phyloP scores from a whole-genome alignment of 805 yeast genomes.

The Pichia paraexigua region DNA sequence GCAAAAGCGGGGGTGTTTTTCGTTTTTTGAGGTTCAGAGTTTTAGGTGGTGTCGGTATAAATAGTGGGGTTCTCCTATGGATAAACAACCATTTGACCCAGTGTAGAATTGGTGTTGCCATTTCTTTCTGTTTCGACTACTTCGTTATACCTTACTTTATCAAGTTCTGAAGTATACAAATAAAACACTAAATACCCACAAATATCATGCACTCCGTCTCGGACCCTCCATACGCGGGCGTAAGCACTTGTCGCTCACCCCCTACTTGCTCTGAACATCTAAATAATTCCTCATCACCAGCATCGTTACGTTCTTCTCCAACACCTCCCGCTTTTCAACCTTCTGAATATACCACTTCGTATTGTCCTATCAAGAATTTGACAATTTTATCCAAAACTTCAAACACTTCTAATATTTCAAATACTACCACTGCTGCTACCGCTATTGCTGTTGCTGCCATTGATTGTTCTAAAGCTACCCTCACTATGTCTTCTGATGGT shows the following conservation, averaged over 20 bases:
- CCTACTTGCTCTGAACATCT: background rate
- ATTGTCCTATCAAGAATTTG: conserved; percentile 2
- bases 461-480: too few relatives aligned
- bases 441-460: too few relatives aligned
- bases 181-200: background rate
- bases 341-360: background rate
- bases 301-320: background rate
- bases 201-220: background rate
- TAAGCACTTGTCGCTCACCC: background rate
- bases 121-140: too few relatives aligned
- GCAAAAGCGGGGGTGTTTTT: background rate
- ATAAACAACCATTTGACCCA: background rate
- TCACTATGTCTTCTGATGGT: background rate
- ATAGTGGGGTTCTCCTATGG: background rate
- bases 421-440: background rate
- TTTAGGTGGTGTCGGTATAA: too few relatives aligned
- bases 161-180: too few relatives aligned
- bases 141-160: background rate
- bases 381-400: background rate
- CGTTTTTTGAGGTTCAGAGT: background rate
- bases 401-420: background rate
- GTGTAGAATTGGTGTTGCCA: too few relatives aligned
- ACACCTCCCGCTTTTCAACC: background rate
- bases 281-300: background rate
- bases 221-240: background rate